Percentiles rank a stretch among this genome's conserved stretches.
Evolutionary conservation across 768 basidiomycete species (phyloP).

Genomic region (Kwoniella sp.): DNA sequence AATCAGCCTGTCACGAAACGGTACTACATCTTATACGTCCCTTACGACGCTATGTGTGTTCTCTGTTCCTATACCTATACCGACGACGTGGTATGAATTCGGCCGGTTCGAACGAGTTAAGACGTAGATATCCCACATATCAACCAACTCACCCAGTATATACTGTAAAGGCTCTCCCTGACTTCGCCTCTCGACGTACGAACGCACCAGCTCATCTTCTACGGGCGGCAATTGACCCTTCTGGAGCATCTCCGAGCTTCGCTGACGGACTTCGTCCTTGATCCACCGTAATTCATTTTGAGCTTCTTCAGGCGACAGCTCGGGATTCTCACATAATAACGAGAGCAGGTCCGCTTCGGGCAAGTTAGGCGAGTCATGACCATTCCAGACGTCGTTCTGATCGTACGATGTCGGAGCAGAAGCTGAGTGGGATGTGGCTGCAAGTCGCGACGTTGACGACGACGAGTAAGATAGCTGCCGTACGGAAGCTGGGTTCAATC

Average conservation of each 20-base stretch:
- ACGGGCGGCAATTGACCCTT: slow-evolving; percentile 15
- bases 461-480: too few species aligned
- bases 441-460: too few species aligned
- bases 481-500: too few species aligned
- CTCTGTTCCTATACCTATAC: background rate
- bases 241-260: slow-evolving; percentile 4
- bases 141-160: slow-evolving; percentile 79
- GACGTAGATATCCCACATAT: too few species aligned
- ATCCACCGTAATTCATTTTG: slow-evolving; percentile 62
- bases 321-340: slow-evolving; percentile 37
- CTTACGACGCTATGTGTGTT: too few species aligned
- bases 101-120: too few species aligned
- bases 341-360: slow-evolving; percentile 4
- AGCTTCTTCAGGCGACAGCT: slow-evolving; percentile 41
- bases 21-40: background rate
- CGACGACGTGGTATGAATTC: background rate
- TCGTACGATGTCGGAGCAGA: too few species aligned
- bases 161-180: slow-evolving; percentile 84
- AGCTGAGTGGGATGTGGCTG: too few species aligned
- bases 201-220: slow-evolving; percentile 25
- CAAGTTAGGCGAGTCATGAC: too few species aligned
- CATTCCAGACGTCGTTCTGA: too few species aligned
- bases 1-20: background rate
- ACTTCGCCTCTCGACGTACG: slow-evolving; percentile 66
- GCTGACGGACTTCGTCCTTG: slow-evolving; percentile 48